Evolutionary conservation across 768 basidiomycete species (phyloP).

Genomic region (Dacryopinax primogenitus): DNA sequence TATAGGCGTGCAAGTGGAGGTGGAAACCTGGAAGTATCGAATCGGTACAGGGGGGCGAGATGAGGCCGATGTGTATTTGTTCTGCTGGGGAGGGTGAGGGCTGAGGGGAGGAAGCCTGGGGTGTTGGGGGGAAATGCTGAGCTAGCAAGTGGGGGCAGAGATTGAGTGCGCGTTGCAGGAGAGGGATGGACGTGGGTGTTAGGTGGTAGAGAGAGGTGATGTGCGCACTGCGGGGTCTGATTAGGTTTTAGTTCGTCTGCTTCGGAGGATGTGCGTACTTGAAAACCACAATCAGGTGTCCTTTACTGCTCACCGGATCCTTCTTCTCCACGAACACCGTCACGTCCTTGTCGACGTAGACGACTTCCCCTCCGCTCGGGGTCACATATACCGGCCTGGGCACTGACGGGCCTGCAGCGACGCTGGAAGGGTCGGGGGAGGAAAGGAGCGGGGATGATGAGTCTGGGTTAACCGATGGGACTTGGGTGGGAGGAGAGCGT

Average conservation of each 20-base stretch:
- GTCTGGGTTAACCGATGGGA: conserved; percentile 30
- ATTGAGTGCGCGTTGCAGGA: conserved; percentile 9
- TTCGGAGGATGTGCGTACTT: conserved; percentile 39
- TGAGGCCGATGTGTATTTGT: conserved; percentile 55
- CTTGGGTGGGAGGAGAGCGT: conserved; percentile 29
- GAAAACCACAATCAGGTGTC: conserved; percentile 61
- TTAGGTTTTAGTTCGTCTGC: conserved; percentile 11
- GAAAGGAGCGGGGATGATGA: conserved; percentile 36
- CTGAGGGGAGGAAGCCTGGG: conserved; percentile 41
- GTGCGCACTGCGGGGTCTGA: conserved; percentile 42
- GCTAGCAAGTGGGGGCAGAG: conserved; percentile 10
- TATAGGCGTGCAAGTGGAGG: conserved; percentile 62
- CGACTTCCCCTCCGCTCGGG: conserved; percentile 13
- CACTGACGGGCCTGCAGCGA: conserved; percentile 26
- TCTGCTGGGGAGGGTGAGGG: conserved; percentile 22
- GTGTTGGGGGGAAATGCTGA: conserved; percentile 31
- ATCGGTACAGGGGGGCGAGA: conserved; percentile 64
- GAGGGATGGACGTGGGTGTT: conserved; percentile 32
- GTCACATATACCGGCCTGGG: not conserved
- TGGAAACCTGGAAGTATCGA: conserved; percentile 68
- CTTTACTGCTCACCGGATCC: conserved; percentile 58
- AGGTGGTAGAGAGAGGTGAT: conserved; percentile 66
- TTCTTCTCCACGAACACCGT: conserved; percentile 58
- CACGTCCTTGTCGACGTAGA: conserved; percentile 68
- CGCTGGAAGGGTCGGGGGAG: conserved; percentile 32